Evolutionary conservation across 2,329 filamentous ascomycete genomes (phyloP).

Genomic region (Emergomyces orientalis): DNA sequence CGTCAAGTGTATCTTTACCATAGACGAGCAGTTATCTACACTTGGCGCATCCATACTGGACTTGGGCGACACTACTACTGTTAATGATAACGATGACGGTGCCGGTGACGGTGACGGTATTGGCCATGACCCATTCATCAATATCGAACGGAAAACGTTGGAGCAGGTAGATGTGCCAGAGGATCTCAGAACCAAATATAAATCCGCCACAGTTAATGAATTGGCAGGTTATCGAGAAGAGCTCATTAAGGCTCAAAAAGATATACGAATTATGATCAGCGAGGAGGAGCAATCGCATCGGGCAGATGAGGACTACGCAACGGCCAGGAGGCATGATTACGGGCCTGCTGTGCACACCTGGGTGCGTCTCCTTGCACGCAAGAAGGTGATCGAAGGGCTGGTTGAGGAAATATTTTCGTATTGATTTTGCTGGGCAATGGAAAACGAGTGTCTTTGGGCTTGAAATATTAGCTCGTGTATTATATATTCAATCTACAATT

Average conservation of each 20-base stretch:
- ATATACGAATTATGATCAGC: slow-evolving; percentile 28
- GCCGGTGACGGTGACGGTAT: slow-evolving; percentile 12
- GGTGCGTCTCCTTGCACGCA: slow-evolving; percentile 59
- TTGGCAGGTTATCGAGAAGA: slow-evolving; percentile 25
- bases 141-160: slow-evolving; percentile 27
- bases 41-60: slow-evolving; percentile 7
- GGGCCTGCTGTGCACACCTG: slow-evolving; percentile 59
- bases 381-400: slow-evolving; percentile 45
- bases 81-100: slow-evolving; percentile 6
- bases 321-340: slow-evolving; percentile 50
- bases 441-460: background rate
- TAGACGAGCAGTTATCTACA: slow-evolving; percentile 26
- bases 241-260: slow-evolving; percentile 25
- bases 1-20: slow-evolving; percentile 34
- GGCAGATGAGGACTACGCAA: slow-evolving; percentile 34
- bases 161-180: slow-evolving; percentile 24
- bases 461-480: background rate
- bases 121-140: slow-evolving; percentile 31
- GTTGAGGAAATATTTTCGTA: slow-evolving; percentile 1
- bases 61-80: slow-evolving; percentile 17
- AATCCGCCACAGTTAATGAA: slow-evolving; percentile 19
- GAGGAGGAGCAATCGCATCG: slow-evolving; percentile 33
- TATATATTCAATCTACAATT: background rate
- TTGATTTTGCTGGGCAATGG: background rate
- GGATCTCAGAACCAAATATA: slow-evolving; percentile 20